A percentile compares a stretch with the other conserved stretches of the same genome.
Evolutionary conservation across 257 asterid genomes (phyloP).

Genomic region (Dorcoceras hygrometricum): DNA sequence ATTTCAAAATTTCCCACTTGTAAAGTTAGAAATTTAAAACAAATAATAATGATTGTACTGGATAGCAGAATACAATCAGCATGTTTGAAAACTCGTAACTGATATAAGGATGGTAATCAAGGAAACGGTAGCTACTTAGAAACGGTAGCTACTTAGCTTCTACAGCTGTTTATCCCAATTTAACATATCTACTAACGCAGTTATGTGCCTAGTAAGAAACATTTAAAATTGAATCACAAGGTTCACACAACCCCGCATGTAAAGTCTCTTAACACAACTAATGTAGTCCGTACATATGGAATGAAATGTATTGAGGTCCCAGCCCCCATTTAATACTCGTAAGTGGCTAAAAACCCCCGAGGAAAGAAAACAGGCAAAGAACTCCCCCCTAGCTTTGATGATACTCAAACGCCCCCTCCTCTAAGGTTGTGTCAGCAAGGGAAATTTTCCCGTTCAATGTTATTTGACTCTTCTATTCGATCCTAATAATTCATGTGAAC

Average conservation of each 20-base stretch:
- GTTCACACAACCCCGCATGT: neutral
- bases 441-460: too few relatives aligned
- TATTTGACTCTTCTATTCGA: too few relatives aligned
- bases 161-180: neutral
- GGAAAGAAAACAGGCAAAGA: too few relatives aligned
- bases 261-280: neutral
- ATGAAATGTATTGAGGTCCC: neutral
- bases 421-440: too few relatives aligned
- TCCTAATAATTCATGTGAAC: too few relatives aligned
- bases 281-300: neutral
- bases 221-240: too few relatives aligned
- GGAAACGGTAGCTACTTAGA: neutral
- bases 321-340: neutral
- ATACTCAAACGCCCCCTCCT: too few relatives aligned
- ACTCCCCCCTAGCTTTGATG: too few relatives aligned
- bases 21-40: slow-evolving; percentile 14
- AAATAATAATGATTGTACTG: slow-evolving; percentile 1
- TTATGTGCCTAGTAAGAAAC: neutral
- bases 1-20: slow-evolving; percentile 28
- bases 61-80: slow-evolving; percentile 21
- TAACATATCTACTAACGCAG: neutral
- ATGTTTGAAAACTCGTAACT: slow-evolving; percentile 4
- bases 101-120: neutral
- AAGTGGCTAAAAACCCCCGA: too few relatives aligned
- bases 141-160: neutral